These are phyloP conservation scores for Lodderomyces parapsilosis DNA, from an alignment of 1,139 yeast genomes.

Conservation along the genomic window DNA sequence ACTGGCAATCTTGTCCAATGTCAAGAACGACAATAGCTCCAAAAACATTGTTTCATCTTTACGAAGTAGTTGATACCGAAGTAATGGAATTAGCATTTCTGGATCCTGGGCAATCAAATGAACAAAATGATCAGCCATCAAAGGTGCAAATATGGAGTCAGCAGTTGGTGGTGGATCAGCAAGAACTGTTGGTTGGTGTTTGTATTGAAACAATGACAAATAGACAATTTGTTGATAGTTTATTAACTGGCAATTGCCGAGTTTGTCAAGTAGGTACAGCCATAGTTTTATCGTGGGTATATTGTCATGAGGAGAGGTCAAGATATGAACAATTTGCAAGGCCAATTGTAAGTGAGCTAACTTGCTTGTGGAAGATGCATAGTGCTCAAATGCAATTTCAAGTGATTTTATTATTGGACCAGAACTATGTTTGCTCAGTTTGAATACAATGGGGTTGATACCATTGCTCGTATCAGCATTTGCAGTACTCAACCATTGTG, in stretches of 20 bases:
- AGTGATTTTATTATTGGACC: slow-evolving; percentile 20
- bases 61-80: slow-evolving; percentile 25
- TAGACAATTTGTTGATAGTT: slow-evolving; percentile 30
- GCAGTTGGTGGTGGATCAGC: slow-evolving; percentile 15
- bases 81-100: slow-evolving; percentile 24
- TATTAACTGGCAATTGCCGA: slow-evolving; percentile 21
- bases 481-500: slow-evolving; percentile 32
- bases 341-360: slow-evolving; percentile 24
- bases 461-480: slow-evolving; percentile 19
- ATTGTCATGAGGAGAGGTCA: slow-evolving; percentile 18
- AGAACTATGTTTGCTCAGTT: slow-evolving; percentile 9
- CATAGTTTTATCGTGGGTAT: slow-evolving; percentile 28
- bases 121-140: slow-evolving; percentile 22
- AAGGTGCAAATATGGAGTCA: slow-evolving; percentile 8
- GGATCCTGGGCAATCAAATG: slow-evolving; percentile 28
- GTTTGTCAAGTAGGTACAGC: slow-evolving; percentile 24
- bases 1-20: slow-evolving; percentile 27
- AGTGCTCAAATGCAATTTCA: slow-evolving; percentile 17
- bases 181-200: slow-evolving; percentile 21
- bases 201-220: slow-evolving; percentile 24
- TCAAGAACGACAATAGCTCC: slow-evolving; percentile 27
- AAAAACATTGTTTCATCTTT: slow-evolving; percentile 21
- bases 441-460: slow-evolving; percentile 6
- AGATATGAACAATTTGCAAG: slow-evolving; percentile 17
- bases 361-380: slow-evolving; percentile 11